These are phyloP conservation scores for Cryptococcus sp. DNA, from an alignment of 1,284 basidiomycete species.

Conservation along the genomic window DNA sequence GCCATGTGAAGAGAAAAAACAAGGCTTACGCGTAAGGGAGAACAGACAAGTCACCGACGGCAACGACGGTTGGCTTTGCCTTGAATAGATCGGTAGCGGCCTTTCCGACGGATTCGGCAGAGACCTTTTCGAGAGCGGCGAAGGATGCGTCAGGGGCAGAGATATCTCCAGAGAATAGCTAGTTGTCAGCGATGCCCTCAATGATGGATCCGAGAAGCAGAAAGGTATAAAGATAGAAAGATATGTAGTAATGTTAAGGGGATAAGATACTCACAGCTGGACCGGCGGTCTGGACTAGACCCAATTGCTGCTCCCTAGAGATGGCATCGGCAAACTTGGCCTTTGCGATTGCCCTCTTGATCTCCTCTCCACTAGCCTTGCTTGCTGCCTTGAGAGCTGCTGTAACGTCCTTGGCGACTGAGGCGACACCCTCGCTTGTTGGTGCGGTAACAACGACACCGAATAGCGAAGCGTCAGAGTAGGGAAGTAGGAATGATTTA, in stretches of 20 bases:
- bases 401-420: conserved; percentile 59
- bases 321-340: conserved; percentile 77
- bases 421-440: conserved; percentile 46
- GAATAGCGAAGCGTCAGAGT: conserved; percentile 83
- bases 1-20: not conserved
- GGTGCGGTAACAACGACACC: conserved; percentile 62
- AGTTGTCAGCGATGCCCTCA: conserved; percentile 5
- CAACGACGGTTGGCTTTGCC: conserved; percentile 78
- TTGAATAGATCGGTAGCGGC: conserved; percentile 44
- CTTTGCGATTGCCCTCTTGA: conserved; percentile 76
- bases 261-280: conserved; percentile 12
- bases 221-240: conserved; percentile 1
- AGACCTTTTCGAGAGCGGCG: conserved; percentile 59
- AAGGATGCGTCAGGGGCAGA: conserved; percentile 57
- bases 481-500: conserved; percentile 70
- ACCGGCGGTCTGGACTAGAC: conserved; percentile 59
- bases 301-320: conserved; percentile 64
- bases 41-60: conserved; percentile 67
- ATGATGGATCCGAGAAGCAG: not conserved
- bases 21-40: conserved; percentile 64
- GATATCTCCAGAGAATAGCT: conserved; percentile 60
- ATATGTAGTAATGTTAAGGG: not conserved
- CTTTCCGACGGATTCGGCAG: conserved; percentile 6
- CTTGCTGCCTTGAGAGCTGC: conserved; percentile 63
- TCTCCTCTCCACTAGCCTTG: conserved; percentile 57